A percentile compares a stretch with the other conserved stretches of the same genome.
Conservation (phyloP, 345 rosid species). For the Brassica napus region DNA sequence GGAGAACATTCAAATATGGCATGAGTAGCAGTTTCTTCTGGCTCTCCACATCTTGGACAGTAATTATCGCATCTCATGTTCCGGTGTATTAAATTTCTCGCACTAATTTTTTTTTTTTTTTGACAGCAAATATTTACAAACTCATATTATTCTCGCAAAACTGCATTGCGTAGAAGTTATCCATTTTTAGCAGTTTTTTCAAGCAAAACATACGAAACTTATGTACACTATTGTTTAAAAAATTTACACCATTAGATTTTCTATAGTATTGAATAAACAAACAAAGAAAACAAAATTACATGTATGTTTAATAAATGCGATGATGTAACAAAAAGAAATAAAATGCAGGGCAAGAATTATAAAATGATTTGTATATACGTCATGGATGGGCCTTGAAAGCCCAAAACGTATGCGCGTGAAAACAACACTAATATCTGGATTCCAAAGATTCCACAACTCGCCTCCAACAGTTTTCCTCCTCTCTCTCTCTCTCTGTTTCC, state of each 20-base stretch:
- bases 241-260: neutral
- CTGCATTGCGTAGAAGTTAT: neutral
- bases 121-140: too few species aligned
- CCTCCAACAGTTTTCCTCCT: conserved; percentile 32
- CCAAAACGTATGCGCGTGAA: conserved; percentile 30
- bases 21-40: too few species aligned
- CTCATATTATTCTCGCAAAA: neutral
- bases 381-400: conserved; percentile 23
- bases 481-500: neutral
- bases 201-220: neutral
- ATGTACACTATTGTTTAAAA: neutral
- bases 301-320: neutral
- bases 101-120: too few species aligned
- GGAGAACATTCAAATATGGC: too few species aligned
- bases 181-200: neutral
- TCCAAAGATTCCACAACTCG: conserved; percentile 34
- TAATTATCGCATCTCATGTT: too few species aligned
- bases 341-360: neutral
- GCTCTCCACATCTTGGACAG: too few species aligned
- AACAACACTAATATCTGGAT: conserved; percentile 24
- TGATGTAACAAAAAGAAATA: conserved; percentile 9
- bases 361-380: neutral
- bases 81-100: too few species aligned
- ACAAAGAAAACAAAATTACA: neutral
- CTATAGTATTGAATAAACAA: neutral